Conservation (phyloP, 202 grass and related monocot species). For the Schoenoplectus tabernaemontani region DNA sequence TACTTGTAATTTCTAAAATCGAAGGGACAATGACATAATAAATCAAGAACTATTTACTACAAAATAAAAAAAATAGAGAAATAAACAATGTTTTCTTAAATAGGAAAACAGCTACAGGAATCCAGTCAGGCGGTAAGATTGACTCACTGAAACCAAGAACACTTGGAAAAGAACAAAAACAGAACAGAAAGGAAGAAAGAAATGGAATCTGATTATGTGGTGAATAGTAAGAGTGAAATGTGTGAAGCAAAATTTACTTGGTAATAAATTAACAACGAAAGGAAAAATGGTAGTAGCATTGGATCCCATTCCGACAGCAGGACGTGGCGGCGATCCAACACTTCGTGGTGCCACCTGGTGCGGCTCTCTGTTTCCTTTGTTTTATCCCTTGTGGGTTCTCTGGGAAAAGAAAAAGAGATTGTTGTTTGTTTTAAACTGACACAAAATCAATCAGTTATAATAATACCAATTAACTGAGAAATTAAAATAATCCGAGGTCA, state of each 20-base stretch:
- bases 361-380: background rate
- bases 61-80: background rate
- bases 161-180: background rate
- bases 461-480: background rate
- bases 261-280: background rate
- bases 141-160: constrained; percentile 8
- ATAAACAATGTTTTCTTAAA: background rate
- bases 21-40: background rate
- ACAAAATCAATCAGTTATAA: background rate
- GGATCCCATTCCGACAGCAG: constrained; percentile 12
- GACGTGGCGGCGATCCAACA: constrained; percentile 4
- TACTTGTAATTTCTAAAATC: too few relatives aligned
- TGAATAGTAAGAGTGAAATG: background rate
- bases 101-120: background rate
- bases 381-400: background rate
- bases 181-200: background rate
- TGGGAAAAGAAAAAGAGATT: background rate
- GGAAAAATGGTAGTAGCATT: background rate
- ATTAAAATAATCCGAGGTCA: background rate
- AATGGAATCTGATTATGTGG: background rate
- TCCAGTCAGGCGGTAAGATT: background rate
- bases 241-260: background rate
- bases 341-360: background rate
- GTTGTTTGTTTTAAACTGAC: constrained; percentile 10
- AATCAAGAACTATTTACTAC: background rate